A percentile compares a stretch with the other conserved stretches of the same genome.
These are phyloP conservation scores for Metroxylon sagu DNA, from an alignment of 176 grass and related monocot genomes.

Conservation along the genomic window DNA sequence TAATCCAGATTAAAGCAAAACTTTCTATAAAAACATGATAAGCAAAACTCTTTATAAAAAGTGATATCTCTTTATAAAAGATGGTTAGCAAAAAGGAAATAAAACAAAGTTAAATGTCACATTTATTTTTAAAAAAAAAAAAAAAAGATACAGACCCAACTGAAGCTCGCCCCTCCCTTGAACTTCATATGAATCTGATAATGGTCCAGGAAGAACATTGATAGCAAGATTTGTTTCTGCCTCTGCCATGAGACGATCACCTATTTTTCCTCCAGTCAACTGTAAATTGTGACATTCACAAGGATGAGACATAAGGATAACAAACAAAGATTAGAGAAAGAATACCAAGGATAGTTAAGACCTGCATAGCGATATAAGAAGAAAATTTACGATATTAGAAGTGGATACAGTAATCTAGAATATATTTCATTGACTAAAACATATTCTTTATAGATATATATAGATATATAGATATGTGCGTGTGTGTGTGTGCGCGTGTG, in stretches of 20 bases:
- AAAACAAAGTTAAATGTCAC: background rate
- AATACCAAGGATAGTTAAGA: too few relatives aligned
- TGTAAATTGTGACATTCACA: conserved; percentile 15
- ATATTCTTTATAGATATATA: too few relatives aligned
- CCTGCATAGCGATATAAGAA: too few relatives aligned
- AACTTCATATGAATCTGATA: conserved; percentile 99
- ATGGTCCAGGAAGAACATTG: conserved; percentile 93
- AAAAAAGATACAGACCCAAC: conserved; percentile 54
- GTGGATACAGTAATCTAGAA: too few relatives aligned
- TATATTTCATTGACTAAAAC: too few relatives aligned
- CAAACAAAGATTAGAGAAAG: too few relatives aligned
- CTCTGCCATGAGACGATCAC: conserved; percentile 76
- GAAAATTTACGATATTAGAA: too few relatives aligned
- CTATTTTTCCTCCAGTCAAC: conserved; percentile 97
- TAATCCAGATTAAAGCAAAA: too few relatives aligned
- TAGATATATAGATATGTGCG: too few relatives aligned
- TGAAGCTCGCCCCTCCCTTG: conserved; percentile 99
- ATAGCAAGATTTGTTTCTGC: conserved; percentile 98
- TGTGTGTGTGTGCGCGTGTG: too few relatives aligned
- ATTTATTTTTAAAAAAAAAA: background rate
- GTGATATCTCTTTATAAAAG: background rate
- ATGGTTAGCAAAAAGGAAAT: conserved; percentile 3
- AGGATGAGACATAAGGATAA: too few relatives aligned
- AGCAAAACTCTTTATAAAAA: background rate
- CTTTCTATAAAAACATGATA: too few relatives aligned